Percentiles rank a stretch among this genome's conserved stretches.
Evolutionary conservation across 176 grass and related monocot genomes (phyloP).

Genomic region (Triticum aestivum): DNA sequence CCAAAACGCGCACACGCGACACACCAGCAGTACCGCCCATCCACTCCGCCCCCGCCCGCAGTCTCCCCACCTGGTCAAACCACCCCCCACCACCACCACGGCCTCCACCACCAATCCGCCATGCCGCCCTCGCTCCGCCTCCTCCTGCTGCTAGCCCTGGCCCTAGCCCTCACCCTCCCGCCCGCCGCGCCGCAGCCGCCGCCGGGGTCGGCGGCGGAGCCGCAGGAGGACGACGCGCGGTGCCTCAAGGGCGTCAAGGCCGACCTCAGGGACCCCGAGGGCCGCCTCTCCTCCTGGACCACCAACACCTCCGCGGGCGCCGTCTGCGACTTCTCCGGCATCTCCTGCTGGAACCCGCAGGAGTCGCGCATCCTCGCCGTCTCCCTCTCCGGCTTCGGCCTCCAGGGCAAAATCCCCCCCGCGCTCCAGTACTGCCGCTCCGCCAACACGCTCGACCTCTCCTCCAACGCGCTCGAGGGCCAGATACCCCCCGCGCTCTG

Average conservation of each 20-base stretch:
- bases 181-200: constrained; percentile 27
- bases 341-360: constrained; percentile 87
- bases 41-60: constrained; percentile 12
- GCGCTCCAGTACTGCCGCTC: constrained; percentile 67
- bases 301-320: constrained; percentile 37
- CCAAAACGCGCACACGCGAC: constrained; percentile 19
- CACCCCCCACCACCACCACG: background rate
- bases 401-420: constrained; percentile 55
- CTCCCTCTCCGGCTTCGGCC: constrained; percentile 55
- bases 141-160: background rate
- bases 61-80: constrained; percentile 28
- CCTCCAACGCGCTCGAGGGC: constrained; percentile 47
- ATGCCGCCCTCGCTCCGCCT: constrained; percentile 27
- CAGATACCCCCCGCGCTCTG: constrained; percentile 56
- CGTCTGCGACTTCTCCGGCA: constrained; percentile 55
- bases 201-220: background rate
- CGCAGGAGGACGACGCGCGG: constrained; percentile 57
- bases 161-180: background rate
- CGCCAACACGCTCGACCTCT: constrained; percentile 71
- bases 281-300: constrained; percentile 37
- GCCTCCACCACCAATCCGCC: constrained; percentile 24
- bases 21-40: constrained; percentile 10
- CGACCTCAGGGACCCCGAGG: constrained; percentile 32
- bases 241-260: constrained; percentile 57
- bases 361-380: constrained; percentile 73